Percentiles rank a stretch among this genome's conserved stretches.
These are phyloP conservation scores for Aspergillus ochraceoroseus DNA, from an alignment of 2,329 filamentous ascomycete species.

Conservation along the genomic window DNA sequence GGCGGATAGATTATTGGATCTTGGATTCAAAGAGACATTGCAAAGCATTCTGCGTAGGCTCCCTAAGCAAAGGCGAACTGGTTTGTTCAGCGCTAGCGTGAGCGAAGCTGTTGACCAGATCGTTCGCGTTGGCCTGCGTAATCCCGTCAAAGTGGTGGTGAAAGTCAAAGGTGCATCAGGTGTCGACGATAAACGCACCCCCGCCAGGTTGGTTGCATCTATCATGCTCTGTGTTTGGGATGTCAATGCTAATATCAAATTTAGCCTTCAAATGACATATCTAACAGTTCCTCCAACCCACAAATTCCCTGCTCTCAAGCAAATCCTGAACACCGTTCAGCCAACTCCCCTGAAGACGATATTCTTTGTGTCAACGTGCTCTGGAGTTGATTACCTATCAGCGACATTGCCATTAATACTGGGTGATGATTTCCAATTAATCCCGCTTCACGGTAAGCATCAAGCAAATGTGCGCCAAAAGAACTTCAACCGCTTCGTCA, in stretches of 20 bases:
- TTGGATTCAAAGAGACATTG: slow-evolving; percentile 89
- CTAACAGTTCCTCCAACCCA: slow-evolving; percentile 68
- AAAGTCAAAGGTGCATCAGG: slow-evolving; percentile 76
- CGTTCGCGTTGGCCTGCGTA: slow-evolving; percentile 82
- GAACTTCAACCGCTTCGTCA: slow-evolving; percentile 77
- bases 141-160: slow-evolving; percentile 91
- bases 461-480: slow-evolving; percentile 79
- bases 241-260: slow-evolving; percentile 16
- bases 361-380: slow-evolving; percentile 88
- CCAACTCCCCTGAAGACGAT: slow-evolving; percentile 78
- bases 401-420: slow-evolving; percentile 70
- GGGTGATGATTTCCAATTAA: slow-evolving; percentile 60
- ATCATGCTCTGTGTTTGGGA: background rate
- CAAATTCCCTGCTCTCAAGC: slow-evolving; percentile 70
- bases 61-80: slow-evolving; percentile 89
- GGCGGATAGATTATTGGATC: slow-evolving; percentile 83
- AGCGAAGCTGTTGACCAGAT: slow-evolving; percentile 91
- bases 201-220: slow-evolving; percentile 54
- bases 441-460: slow-evolving; percentile 89
- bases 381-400: slow-evolving; percentile 90
- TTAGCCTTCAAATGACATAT: slow-evolving; percentile 81
- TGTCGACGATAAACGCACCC: slow-evolving; percentile 77
- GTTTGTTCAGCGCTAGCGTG: slow-evolving; percentile 92
- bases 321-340: slow-evolving; percentile 65
- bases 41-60: slow-evolving; percentile 77